Conservation (phyloP, 257 asterid species). For the Nicotiana otophora region DNA sequence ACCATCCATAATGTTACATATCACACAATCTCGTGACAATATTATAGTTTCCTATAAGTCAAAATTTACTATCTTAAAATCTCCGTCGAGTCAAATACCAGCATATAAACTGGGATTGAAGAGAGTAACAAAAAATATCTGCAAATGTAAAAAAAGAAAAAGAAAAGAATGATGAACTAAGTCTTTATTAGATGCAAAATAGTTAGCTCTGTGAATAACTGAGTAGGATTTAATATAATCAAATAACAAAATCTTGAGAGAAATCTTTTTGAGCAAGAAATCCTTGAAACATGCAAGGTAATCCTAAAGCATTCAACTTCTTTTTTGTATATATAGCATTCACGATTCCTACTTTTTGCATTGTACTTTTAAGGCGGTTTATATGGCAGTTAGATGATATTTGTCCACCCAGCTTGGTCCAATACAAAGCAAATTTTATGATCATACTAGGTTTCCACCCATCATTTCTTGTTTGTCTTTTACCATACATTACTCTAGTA, state of each 20-base stretch:
- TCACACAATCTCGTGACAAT: no score
- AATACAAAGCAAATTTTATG: not conserved
- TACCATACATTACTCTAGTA: not conserved
- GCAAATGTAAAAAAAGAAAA: not conserved
- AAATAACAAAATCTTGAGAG: not conserved
- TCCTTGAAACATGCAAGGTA: not conserved
- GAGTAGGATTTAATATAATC: not conserved
- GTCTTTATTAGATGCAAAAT: not conserved
- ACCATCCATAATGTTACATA: no score
- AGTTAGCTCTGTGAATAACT: not conserved
- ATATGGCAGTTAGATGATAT: not conserved
- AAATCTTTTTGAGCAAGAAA: not conserved
- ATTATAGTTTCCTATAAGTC: not conserved
- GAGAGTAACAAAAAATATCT: not conserved
- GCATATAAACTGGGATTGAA: not conserved
- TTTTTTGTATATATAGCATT: not conserved
- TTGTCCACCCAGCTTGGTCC: not conserved
- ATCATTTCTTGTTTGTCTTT: not conserved
- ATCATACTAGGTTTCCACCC: not conserved
- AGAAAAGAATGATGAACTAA: not conserved
- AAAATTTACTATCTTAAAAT: not conserved
- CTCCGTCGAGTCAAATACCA: not conserved
- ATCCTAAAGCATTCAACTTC: not conserved
- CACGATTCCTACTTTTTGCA: not conserved
- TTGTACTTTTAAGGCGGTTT: not conserved